These are phyloP conservation scores for Termitomyces sp. DNA, from an alignment of 768 basidiomycete genomes.

Conservation along the genomic window DNA sequence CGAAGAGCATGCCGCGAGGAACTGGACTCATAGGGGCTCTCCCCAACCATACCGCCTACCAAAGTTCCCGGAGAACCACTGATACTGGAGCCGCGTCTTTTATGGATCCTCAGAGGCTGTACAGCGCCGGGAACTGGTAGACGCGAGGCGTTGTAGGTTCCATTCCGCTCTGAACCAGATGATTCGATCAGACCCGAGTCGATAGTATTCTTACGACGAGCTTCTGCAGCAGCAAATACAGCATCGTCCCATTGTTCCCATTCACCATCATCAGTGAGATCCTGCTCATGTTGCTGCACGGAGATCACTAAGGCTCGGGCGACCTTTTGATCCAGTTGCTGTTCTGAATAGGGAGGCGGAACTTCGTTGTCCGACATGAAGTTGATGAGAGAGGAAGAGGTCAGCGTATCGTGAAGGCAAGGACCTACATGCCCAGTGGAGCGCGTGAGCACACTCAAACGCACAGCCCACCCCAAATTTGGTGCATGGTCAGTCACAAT, in stretches of 20 bases:
- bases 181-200: not conserved
- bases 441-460: not conserved
- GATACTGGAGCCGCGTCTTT: conserved; percentile 15
- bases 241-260: conserved; percentile 49
- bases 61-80: conserved; percentile 7
- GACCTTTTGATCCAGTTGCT: conserved; percentile 51
- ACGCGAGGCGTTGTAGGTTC: not conserved
- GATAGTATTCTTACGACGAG: conserved; percentile 1
- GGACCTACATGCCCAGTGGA: not conserved
- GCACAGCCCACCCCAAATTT: not conserved
- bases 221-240: conserved; percentile 25
- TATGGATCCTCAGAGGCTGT: conserved; percentile 31
- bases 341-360: conserved; percentile 42
- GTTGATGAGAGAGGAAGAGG: conserved; percentile 1
- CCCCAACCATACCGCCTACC: not conserved
- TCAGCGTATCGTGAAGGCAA: not conserved
- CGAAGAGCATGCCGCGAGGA: not conserved
- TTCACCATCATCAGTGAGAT: conserved; percentile 27
- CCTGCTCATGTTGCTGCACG: conserved; percentile 14
- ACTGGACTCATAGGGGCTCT: not conserved
- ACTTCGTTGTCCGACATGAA: conserved; percentile 17
- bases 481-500: not conserved
- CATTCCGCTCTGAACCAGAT: conserved; percentile 5
- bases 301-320: conserved; percentile 35
- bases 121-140: conserved; percentile 11